Percentiles rank a stretch among this genome's conserved stretches.
Conservation (phyloP, 345 rosid genomes). For the Salix arbutifolia region DNA sequence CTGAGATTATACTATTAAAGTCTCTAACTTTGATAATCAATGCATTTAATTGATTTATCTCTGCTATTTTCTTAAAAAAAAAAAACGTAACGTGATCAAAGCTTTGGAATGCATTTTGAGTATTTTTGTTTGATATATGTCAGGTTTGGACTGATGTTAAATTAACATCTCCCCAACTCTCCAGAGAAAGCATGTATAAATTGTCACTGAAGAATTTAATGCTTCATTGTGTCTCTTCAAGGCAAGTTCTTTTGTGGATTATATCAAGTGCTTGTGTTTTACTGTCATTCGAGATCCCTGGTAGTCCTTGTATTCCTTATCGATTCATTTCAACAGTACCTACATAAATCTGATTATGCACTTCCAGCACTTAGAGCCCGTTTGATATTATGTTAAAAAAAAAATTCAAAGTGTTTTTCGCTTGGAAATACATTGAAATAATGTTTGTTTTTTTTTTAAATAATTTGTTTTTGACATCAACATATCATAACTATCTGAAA, state of each 20-base stretch:
- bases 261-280: background rate
- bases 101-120: background rate
- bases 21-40: background rate
- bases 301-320: background rate
- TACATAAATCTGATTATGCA: background rate
- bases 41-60: background rate
- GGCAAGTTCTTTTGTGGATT: conserved; percentile 42
- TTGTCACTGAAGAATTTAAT: conserved; percentile 57
- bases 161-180: conserved; percentile 85
- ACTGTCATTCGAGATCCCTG: background rate
- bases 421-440: no score
- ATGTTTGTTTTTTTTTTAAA: no score
- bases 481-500: no score
- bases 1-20: background rate
- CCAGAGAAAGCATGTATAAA: conserved; percentile 78
- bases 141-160: conserved; percentile 87
- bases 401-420: no score
- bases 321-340: background rate
- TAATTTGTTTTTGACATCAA: no score
- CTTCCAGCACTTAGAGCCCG: background rate
- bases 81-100: background rate
- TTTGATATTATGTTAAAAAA: no score
- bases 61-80: background rate
- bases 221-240: conserved; percentile 60
- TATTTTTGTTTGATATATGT: conserved; percentile 1